Base-by-base conservation (phyloP, 768 basidiomycete genomes). In the Tricholoma terreum region DNA sequence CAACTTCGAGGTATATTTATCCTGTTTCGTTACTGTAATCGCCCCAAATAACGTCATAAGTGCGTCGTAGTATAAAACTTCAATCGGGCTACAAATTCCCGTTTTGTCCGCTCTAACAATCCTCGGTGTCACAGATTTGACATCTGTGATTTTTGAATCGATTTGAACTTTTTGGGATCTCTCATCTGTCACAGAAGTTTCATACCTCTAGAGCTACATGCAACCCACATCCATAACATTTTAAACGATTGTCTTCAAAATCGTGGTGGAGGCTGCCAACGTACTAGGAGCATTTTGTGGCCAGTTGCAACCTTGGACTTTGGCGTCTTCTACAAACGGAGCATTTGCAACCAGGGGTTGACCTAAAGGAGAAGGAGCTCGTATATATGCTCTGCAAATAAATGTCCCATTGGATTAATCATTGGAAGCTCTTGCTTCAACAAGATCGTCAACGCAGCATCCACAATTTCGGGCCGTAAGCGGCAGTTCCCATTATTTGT, bases 341-440 rank as follows among this genome's bases (percentile, higher is more conserved):
- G 50, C 61, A 56, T 71, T 71, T 33, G 67, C 71, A 11, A 62
- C 60, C 2, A 45, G 12, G 3, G 64, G 62, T 30, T 56, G 17
- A 58, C 59, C 49, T 50, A 57, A 58, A 34, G 59, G 38, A 45
- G 68, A 58, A 30, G 71, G 59, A 3, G 65, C 62, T 31, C 70
- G 73, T 14, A 83, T 68, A 50, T 83, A 85, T 1, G 79, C 84
- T 43, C 82, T 83, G 22, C 46, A 42, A 14, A 21, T 31, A 24
- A 54, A 14, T 21, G 12, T 33, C 4, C 45, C 19, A 27, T 9
- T 38, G 14, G 42, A 48, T 1, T 57, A 48, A 35, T 84, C 81
- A 85, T 75, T 3, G 88, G 89, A 3, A 88, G 73, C 65, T 92
- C 90, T 86, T 2, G 80, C 82, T 51, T 85, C 75, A 27, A 73